These are phyloP conservation scores for Litsea cubeba DNA, from an alignment of 164 flowering plant species.

Conservation along the genomic window DNA sequence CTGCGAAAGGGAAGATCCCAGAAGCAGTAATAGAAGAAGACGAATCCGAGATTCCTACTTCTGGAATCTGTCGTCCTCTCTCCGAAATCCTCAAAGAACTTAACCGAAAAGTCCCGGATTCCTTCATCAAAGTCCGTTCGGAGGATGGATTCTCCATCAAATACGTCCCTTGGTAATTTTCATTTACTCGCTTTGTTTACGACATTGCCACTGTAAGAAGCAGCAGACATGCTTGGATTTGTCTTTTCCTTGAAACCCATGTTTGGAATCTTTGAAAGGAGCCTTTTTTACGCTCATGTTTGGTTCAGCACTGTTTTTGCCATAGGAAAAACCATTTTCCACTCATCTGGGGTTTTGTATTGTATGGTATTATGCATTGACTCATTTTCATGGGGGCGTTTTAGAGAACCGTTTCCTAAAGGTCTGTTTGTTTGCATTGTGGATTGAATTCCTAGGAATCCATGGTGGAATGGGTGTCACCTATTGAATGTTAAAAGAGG, in stretches of 20 bases:
- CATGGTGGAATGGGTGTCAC: too few relatives aligned
- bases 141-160: constrained; percentile 58
- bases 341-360: background rate
- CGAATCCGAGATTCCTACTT: constrained; percentile 30
- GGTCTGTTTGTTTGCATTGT: too few relatives aligned
- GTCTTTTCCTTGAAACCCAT: too few relatives aligned
- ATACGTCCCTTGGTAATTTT: constrained; percentile 73
- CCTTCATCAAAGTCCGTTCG: constrained; percentile 47
- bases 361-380: too few relatives aligned
- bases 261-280: too few relatives aligned
- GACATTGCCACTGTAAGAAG: background rate
- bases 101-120: constrained; percentile 72
- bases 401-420: too few relatives aligned
- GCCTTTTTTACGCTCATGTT: too few relatives aligned
- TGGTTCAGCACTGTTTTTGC: too few relatives aligned
- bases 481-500: too few relatives aligned
- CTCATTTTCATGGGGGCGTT: too few relatives aligned
- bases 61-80: constrained; percentile 71
- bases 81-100: constrained; percentile 78
- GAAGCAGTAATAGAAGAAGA: constrained; percentile 15
- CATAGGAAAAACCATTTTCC: background rate
- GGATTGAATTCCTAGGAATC: too few relatives aligned
- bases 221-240: background rate
- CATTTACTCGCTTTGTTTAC: background rate
- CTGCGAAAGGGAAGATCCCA: constrained; percentile 9